Evolutionary conservation across 352 stramenopile genomes (phyloP).

Genomic region (Globisporangium echinulatum): DNA sequence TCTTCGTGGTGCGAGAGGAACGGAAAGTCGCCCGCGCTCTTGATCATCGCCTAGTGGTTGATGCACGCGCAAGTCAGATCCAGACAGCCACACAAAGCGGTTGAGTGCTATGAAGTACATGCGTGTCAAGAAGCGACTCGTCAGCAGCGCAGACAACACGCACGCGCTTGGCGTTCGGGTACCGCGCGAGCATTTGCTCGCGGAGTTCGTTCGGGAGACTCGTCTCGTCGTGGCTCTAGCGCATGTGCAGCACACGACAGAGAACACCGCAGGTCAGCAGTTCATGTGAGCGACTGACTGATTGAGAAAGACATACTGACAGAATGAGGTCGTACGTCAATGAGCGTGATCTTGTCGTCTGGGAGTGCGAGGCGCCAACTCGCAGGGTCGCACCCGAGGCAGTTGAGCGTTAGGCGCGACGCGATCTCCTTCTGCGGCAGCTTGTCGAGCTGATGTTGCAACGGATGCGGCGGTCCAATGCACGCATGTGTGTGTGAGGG

Average conservation of each 20-base stretch:
- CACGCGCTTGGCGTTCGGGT: slow-evolving; percentile 51
- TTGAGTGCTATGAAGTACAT: too few species aligned
- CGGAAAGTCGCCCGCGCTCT: slow-evolving; percentile 55
- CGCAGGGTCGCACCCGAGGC: slow-evolving; percentile 33
- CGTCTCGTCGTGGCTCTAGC: slow-evolving; percentile 51
- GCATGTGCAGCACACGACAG: neutral
- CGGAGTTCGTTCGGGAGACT: slow-evolving; percentile 32
- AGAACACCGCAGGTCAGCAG: slow-evolving; percentile 1
- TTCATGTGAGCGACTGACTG: neutral
- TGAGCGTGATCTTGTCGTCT: slow-evolving; percentile 52
- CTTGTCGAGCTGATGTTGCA: slow-evolving; percentile 24
- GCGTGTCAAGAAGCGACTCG: too few species aligned
- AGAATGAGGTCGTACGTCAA: slow-evolving; percentile 30
- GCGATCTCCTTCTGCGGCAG: slow-evolving; percentile 66
- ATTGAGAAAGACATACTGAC: neutral
- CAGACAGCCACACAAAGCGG: neutral
- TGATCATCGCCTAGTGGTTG: slow-evolving; percentile 51
- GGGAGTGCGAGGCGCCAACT: slow-evolving; percentile 40
- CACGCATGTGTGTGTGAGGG: neutral
- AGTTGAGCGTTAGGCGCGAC: slow-evolving; percentile 57
- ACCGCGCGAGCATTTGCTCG: slow-evolving; percentile 34
- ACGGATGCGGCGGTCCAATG: neutral
- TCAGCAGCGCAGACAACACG: neutral
- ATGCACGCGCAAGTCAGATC: neutral
- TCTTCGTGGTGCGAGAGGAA: slow-evolving; percentile 73